These are phyloP conservation scores for Alternaria brassicae DNA, from an alignment of 2,329 filamentous ascomycete species.

Conservation along the genomic window DNA sequence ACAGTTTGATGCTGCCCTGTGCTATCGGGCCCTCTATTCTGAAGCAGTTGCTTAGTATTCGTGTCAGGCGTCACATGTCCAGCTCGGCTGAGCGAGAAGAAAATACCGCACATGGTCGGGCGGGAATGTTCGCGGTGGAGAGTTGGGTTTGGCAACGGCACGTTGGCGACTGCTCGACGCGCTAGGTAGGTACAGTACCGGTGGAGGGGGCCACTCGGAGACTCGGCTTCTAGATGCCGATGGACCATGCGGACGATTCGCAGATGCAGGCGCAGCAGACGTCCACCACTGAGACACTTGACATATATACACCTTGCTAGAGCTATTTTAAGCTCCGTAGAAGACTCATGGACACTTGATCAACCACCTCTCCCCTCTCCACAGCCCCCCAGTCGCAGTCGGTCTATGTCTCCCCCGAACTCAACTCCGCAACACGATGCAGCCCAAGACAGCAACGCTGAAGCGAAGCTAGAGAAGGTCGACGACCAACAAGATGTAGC, in stretches of 20 bases:
- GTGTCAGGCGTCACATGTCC: slow-evolving; percentile 32
- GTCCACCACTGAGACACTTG: slow-evolving; percentile 15
- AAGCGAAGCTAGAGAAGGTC: slow-evolving; percentile 29
- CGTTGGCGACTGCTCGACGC: not conserved
- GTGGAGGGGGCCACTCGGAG: slow-evolving; percentile 26
- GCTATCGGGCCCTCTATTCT: slow-evolving; percentile 45
- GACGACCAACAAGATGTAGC: slow-evolving; percentile 12
- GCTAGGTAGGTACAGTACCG: too few relatives aligned
- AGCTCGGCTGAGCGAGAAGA: slow-evolving; percentile 55
- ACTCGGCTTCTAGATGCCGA: slow-evolving; percentile 31
- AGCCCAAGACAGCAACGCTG: slow-evolving; percentile 27
- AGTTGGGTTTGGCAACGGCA: slow-evolving; percentile 14
- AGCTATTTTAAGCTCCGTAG: slow-evolving; percentile 17
- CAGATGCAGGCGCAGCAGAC: slow-evolving; percentile 20
- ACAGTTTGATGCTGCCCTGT: slow-evolving; percentile 23
- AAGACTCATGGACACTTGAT: slow-evolving; percentile 32
- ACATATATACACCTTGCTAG: slow-evolving; percentile 7
- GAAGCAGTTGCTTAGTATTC: slow-evolving; percentile 35
- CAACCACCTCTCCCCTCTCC: slow-evolving; percentile 6
- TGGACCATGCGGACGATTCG: slow-evolving; percentile 22
- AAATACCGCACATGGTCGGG: slow-evolving; percentile 56
- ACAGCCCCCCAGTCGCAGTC: slow-evolving; percentile 26
- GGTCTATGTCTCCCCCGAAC: slow-evolving; percentile 48
- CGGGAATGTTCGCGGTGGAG: slow-evolving; percentile 13
- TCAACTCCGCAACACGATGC: slow-evolving; percentile 41